phyloP scores from a whole-genome alignment of 2,329 filamentous ascomycete genomes.

The Pseudogymnoascus pannorum region DNA sequence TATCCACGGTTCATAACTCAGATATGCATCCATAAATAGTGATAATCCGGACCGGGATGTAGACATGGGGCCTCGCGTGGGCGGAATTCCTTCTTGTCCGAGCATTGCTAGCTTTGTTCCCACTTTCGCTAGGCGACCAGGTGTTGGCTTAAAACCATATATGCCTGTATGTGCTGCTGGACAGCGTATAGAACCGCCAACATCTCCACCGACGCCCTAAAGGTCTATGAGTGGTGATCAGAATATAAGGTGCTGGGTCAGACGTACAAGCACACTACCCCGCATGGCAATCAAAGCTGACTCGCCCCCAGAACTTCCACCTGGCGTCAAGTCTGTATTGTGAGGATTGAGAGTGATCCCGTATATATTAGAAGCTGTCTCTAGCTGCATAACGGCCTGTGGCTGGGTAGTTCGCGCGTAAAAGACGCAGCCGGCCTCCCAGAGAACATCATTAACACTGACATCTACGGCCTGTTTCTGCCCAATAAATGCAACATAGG shows the following conservation, averaged over 20 bases:
- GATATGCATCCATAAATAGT: slow-evolving; percentile 35
- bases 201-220: neutral
- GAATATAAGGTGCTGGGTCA: neutral
- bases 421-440: slow-evolving; percentile 43
- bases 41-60: slow-evolving; percentile 42
- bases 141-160: slow-evolving; percentile 27
- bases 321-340: slow-evolving; percentile 10
- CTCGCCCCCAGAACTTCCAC: slow-evolving; percentile 12
- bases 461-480: neutral
- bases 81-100: slow-evolving; percentile 34
- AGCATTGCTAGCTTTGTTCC: slow-evolving; percentile 20
- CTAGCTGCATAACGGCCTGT: slow-evolving; percentile 47
- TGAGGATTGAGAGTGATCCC: slow-evolving; percentile 35
- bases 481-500: slow-evolving; percentile 43
- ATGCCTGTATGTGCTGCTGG: slow-evolving; percentile 19
- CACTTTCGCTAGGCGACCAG: slow-evolving; percentile 20
- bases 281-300: slow-evolving; percentile 8
- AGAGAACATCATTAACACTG: slow-evolving; percentile 25
- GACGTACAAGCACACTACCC: neutral
- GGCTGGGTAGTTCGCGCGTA: slow-evolving; percentile 47
- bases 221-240: neutral
- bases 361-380: slow-evolving; percentile 43
- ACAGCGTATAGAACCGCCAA: slow-evolving; percentile 1
- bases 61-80: slow-evolving; percentile 46
- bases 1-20: slow-evolving; percentile 41